phyloP scores from a whole-genome alignment of 352 stramenopile genomes.

The Globisporangium perplexum region DNA sequence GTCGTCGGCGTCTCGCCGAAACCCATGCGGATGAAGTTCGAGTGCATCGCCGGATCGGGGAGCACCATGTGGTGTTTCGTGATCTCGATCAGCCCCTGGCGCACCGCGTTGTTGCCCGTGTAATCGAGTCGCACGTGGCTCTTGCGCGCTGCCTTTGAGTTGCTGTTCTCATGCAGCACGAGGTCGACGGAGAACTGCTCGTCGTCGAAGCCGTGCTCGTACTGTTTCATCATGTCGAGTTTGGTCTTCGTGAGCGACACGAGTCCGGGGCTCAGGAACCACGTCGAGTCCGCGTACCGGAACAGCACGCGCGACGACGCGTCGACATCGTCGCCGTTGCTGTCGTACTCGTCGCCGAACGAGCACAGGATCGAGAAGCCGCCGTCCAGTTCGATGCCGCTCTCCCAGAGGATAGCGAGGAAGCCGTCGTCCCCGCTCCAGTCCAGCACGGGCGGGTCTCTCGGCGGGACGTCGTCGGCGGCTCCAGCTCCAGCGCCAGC shows the following conservation, averaged over 20 bases:
- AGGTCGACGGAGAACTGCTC: constrained; percentile 79
- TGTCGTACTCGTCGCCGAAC: constrained; percentile 74
- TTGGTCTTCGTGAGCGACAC: constrained; percentile 69
- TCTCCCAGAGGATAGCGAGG: constrained; percentile 76
- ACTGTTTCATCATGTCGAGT: constrained; percentile 84
- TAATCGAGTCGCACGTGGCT: constrained; percentile 52
- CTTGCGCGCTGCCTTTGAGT: constrained; percentile 18
- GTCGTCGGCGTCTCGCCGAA: constrained; percentile 69
- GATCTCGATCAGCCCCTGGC: constrained; percentile 73
- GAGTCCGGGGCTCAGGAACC: constrained; percentile 62
- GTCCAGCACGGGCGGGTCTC: constrained; percentile 48
- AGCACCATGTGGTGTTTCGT: constrained; percentile 74
- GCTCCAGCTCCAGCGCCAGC: not conserved
- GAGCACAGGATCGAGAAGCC: constrained; percentile 83
- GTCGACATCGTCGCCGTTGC: constrained; percentile 39
- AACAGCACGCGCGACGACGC: constrained; percentile 67
- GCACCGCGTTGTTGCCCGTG: constrained; percentile 58
- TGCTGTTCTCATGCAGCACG: constrained; percentile 61
- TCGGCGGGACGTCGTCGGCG: not conserved
- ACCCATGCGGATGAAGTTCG: constrained; percentile 76
- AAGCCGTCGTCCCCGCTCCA: constrained; percentile 81
- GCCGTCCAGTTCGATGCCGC: constrained; percentile 64
- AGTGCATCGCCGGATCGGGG: constrained; percentile 73
- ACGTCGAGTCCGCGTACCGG: constrained; percentile 74
- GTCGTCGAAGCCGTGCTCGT: constrained; percentile 78